These are phyloP conservation scores for Penicillium frequentans DNA, from an alignment of 2,329 filamentous ascomycete genomes.

Conservation along the genomic window DNA sequence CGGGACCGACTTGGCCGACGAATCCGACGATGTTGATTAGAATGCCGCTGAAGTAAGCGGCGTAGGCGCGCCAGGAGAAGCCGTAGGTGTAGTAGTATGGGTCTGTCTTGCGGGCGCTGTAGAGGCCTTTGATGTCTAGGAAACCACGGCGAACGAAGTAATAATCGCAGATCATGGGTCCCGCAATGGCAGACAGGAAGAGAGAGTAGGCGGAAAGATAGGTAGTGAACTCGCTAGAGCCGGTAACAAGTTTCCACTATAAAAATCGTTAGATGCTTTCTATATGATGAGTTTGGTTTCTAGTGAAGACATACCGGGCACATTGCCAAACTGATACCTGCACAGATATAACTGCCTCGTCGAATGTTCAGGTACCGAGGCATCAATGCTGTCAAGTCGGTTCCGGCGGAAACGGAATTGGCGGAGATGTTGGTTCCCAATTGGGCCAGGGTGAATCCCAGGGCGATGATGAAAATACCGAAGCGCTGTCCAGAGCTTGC, in stretches of 20 bases:
- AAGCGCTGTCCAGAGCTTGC: conserved; percentile 69
- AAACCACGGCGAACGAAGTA: conserved; percentile 83
- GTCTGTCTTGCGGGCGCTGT: conserved; percentile 60
- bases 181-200: conserved; percentile 89
- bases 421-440: conserved; percentile 85
- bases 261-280: conserved; percentile 10
- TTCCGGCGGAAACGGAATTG: conserved; percentile 80
- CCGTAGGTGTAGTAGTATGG: conserved; percentile 76
- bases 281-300: not conserved
- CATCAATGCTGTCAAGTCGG: conserved; percentile 76
- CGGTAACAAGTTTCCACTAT: conserved; percentile 66
- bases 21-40: conserved; percentile 91
- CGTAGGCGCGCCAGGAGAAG: conserved; percentile 80
- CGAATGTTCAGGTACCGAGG: conserved; percentile 82
- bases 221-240: conserved; percentile 81
- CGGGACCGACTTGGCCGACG: conserved; percentile 70
- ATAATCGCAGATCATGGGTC: conserved; percentile 88
- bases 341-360: conserved; percentile 83
- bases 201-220: conserved; percentile 91
- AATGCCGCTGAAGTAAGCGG: conserved; percentile 79
- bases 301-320: conserved; percentile 60
- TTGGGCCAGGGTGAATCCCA: conserved; percentile 74
- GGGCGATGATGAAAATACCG: conserved; percentile 71
- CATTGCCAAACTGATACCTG: conserved; percentile 76
- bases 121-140: conserved; percentile 74